A percentile compares a stretch with the other conserved stretches of the same genome.
These are phyloP conservation scores for Penicillium sp. DNA, from an alignment of 2,329 filamentous ascomycete species.

Conservation along the genomic window DNA sequence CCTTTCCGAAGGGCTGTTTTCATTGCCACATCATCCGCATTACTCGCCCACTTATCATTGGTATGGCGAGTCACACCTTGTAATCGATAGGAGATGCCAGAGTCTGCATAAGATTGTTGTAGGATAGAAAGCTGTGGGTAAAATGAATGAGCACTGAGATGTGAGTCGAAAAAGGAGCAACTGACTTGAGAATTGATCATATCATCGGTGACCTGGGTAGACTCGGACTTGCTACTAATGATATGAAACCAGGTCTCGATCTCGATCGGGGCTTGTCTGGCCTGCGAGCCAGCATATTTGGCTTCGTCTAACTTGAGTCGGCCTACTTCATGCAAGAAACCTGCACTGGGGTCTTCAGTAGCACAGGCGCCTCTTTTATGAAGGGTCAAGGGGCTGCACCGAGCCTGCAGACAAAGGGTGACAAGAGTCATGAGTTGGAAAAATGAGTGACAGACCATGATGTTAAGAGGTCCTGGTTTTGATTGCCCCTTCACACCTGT, in stretches of 20 bases:
- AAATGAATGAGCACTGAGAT: constrained; percentile 1
- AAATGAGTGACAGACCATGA: constrained; percentile 27
- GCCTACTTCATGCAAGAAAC: constrained; percentile 28
- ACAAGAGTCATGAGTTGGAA: constrained; percentile 21
- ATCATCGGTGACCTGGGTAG: constrained; percentile 28
- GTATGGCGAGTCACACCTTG: constrained; percentile 49
- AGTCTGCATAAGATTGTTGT: constrained; percentile 47
- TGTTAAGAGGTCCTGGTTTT: constrained; percentile 11
- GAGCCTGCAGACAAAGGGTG: constrained; percentile 14
- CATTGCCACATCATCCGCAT: constrained; percentile 50
- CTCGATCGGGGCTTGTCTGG: constrained; percentile 30
- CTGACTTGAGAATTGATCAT: constrained; percentile 39
- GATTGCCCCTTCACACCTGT: constrained; percentile 10
- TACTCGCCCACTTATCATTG: constrained; percentile 56
- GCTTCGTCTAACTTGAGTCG: constrained; percentile 22
- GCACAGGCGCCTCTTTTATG: constrained; percentile 31
- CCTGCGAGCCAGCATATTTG: constrained; percentile 12
- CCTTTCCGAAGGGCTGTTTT: constrained; percentile 55
- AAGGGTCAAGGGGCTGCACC: constrained; percentile 17
- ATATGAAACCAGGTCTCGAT: constrained; percentile 47
- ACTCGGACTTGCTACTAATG: constrained; percentile 33
- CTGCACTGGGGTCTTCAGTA: constrained; percentile 28
- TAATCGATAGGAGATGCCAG: constrained; percentile 52
- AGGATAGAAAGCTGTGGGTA: constrained; percentile 33
- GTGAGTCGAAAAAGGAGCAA: background rate